Conservation (phyloP, 2,329 filamentous ascomycete species). For the Colletotrichum musae region DNA sequence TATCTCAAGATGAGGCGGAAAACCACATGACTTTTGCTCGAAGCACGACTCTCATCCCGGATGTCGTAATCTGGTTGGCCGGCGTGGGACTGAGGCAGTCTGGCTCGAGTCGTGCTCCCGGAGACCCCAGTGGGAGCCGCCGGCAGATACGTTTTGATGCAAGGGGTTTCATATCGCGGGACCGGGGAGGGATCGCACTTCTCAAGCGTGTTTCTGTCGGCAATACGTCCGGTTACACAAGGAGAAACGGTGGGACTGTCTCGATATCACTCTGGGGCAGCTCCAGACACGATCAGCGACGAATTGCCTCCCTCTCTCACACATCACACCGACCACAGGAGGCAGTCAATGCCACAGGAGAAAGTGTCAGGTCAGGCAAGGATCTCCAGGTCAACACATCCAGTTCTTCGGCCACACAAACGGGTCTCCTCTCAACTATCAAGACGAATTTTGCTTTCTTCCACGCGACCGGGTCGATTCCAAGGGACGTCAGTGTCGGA, state of each 20-base stretch:
- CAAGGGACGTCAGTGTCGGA: conserved; percentile 13
- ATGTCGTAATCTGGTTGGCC: not conserved
- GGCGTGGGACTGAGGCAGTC: not conserved
- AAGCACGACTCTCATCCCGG: not conserved
- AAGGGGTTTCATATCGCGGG: conserved; percentile 16
- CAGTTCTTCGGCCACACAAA: not conserved
- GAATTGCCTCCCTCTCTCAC: no score
- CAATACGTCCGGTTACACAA: conserved; percentile 5
- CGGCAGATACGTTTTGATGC: not conserved
- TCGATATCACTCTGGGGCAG: conserved; percentile 1
- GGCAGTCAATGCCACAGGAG: not conserved
- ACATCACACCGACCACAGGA: not conserved
- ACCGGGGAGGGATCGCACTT: not conserved
- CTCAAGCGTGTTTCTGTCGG: conserved; percentile 20
- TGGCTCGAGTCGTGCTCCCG: not conserved
- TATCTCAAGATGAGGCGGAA: no score
- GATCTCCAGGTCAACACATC: not conserved
- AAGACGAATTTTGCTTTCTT: not conserved
- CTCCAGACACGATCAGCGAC: conserved; percentile 13
- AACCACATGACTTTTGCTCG: not conserved
- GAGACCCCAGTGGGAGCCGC: not conserved
- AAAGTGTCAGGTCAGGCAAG: not conserved
- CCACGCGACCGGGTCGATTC: not conserved
- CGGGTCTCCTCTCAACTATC: no score
- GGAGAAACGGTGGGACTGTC: not conserved